Base-by-base conservation (phyloP, 164 flowering plant species). In the Macadamia tetraphylla region DNA sequence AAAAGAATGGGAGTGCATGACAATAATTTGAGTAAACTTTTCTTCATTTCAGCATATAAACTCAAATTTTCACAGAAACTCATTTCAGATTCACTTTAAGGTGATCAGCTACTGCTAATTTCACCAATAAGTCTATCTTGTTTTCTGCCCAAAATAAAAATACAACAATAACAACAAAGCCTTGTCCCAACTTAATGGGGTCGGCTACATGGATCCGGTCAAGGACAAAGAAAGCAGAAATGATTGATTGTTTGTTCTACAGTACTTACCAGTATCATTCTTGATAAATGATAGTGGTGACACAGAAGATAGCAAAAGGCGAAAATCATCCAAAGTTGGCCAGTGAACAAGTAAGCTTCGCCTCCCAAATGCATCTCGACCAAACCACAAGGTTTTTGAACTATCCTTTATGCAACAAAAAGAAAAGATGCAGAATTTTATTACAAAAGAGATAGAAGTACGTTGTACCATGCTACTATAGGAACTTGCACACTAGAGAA, bases 321-420 rank as follows among this genome's bases (percentile, higher is more conserved):
- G 86, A 70, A 85, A 44, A 65, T 92, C 97, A 71, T 79, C 79
- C 58, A 12, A 42, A 72, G 82, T 84, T 32, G 99, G 96, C 99
- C 98, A 92, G 72, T 95, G 99, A 75, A 92, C 94, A 71, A 95
- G 89, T 68, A 95, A 92, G 75, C 99, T 95, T 59, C 99, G 77
- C 79, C 99, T 81, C 69, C 99, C 99, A 77, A 95, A 81, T 70
- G 96, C 96, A 86, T 95, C 99, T 64, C 96, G 83, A 68, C 96
- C 99, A 86, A 92, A 92, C 99, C 99, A 95, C 63, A 95, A 67
- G 29, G 91, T 89, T 68, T 72, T 88, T 68, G 94, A 81, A 73
- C 80, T 81, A 56, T 78, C 84, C 99, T 94, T 74, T 48, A 66
- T 14, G 69, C 40, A 57, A 68, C 40, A 64, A 29, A 44, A 58